Evolutionary conservation across 768 basidiomycete species (phyloP).

Genomic region (Boletus speciosus): DNA sequence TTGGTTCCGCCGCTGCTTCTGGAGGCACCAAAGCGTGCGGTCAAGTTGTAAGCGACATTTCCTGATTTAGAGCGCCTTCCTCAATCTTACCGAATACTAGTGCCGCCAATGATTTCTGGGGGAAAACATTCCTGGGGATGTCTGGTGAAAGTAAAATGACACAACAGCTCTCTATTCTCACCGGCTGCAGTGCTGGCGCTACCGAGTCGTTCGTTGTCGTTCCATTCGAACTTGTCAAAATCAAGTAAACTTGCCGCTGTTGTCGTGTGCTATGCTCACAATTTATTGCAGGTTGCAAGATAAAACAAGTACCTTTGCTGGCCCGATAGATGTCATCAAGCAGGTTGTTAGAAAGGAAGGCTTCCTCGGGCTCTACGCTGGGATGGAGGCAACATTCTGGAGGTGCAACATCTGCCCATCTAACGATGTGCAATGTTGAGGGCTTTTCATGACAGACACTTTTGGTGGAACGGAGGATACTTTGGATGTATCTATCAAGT

Average conservation of each 20-base stretch:
- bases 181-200: slow-evolving; percentile 92
- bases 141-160: slow-evolving; percentile 83
- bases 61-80: background rate
- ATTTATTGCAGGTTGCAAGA: slow-evolving; percentile 69
- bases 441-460: slow-evolving; percentile 45
- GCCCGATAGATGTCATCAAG: slow-evolving; percentile 88
- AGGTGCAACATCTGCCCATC: slow-evolving; percentile 45
- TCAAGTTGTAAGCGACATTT: slow-evolving; percentile 70
- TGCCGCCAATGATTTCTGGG: slow-evolving; percentile 95
- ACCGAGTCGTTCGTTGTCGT: slow-evolving; percentile 95
- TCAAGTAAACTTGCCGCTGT: slow-evolving; percentile 49
- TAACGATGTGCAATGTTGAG: background rate
- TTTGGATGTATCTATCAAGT: slow-evolving; percentile 92
- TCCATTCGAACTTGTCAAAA: slow-evolving; percentile 94
- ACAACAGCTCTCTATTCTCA: slow-evolving; percentile 80
- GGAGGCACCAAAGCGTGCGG: slow-evolving; percentile 97
- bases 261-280: background rate
- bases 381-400: slow-evolving; percentile 99
- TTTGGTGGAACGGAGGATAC: slow-evolving; percentile 95
- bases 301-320: slow-evolving; percentile 84
- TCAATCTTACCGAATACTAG: slow-evolving; percentile 30
- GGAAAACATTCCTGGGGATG: slow-evolving; percentile 63
- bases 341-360: slow-evolving; percentile 78
- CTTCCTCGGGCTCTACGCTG: slow-evolving; percentile 80
- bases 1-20: slow-evolving; percentile 93